Base-by-base conservation (phyloP, 768 basidiomycete species). In the Leccinellum albellum region DNA sequence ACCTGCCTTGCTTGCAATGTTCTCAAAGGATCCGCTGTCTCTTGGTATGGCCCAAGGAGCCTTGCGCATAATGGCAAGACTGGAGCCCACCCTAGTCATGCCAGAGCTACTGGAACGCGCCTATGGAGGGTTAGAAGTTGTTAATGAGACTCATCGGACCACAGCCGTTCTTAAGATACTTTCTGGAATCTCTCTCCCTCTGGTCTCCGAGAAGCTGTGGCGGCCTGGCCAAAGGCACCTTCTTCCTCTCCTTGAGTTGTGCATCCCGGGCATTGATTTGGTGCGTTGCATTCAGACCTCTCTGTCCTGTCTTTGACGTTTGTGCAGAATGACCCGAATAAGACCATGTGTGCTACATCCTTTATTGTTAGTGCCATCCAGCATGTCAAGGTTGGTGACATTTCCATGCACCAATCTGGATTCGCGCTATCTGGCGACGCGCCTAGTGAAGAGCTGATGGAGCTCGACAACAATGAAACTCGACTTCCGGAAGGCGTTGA, bases 141-240 rank as follows among this genome's bases (percentile, higher is more conserved):
- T 98, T 17, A 94, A 95, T 61, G 95, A 98, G 78, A 98, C 96
- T 0, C 93, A 97, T 69, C 78, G 95, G 40, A 97, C 95, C 4
- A 94, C 93, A 2, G 91, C 95, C 1, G 91, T 93, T 10, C 78
- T 98, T 46, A 91, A 88, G 51, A 89, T 90, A 70, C 80, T 98
- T 28, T 82, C 89, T 20, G 86, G 84, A 2, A 83, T 94, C 26
- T 77, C 91, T 17, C 79, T 87, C 4, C 87, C 92, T 10, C 72
- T 98, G 17, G 82, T 90, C 3, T 85, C 84, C 3, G 89, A 94
- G 66, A 82, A 76, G 24, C 66, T 89, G 28, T 97, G 92, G 87
- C 77, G 89, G 5, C 84, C 86, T 8, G 95, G 96, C 0, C 93
- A 93, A 70, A 91, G 91, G 68, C 89, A 95, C 66, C 74, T 98